These are phyloP conservation scores for Leccinum subrobustum DNA, from an alignment of 1,284 basidiomycete genomes.

Conservation along the genomic window DNA sequence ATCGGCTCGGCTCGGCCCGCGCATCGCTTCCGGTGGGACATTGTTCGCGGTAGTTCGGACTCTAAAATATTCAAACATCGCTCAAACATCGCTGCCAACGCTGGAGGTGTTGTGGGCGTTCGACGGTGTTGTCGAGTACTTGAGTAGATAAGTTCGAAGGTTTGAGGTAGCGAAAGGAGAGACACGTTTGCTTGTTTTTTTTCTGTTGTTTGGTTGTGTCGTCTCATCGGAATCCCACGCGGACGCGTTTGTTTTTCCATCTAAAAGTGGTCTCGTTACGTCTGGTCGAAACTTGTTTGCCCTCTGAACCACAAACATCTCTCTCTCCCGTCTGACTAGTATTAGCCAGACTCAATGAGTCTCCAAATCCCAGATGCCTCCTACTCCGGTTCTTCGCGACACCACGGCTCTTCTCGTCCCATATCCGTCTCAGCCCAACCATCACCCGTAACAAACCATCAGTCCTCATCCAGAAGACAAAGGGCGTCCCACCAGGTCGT, in stretches of 20 bases:
- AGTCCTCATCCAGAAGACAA: slow-evolving; percentile 43
- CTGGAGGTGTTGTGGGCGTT: neutral
- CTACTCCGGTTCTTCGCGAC: slow-evolving; percentile 47
- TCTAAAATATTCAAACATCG: slow-evolving; percentile 27
- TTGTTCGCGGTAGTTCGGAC: slow-evolving; percentile 18
- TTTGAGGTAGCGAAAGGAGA: no score
- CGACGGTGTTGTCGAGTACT: neutral
- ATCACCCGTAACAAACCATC: slow-evolving; percentile 37
- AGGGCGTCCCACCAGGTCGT: slow-evolving; percentile 54
- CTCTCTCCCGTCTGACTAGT: neutral
- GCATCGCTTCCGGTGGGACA: slow-evolving; percentile 18
- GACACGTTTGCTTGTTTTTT: no score
- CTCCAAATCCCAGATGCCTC: slow-evolving; percentile 49
- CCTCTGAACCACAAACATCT: neutral
- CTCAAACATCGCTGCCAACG: neutral
- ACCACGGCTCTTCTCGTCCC: slow-evolving; percentile 35
- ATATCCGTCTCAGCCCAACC: slow-evolving; percentile 48
- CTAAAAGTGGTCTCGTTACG: slow-evolving; percentile 9
- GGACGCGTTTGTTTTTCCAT: slow-evolving; percentile 24
- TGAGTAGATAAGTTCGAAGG: no score
- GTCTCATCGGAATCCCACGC: slow-evolving; percentile 7
- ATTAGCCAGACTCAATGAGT: slow-evolving; percentile 19
- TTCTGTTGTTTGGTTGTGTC: slow-evolving; percentile 6
- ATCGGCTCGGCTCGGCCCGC: slow-evolving; percentile 21
- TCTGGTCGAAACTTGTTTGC: slow-evolving; percentile 3